Percentiles rank a stretch among this genome's conserved stretches.
phyloP scores from a whole-genome alignment of 768 basidiomycete genomes.

The Auricularia sp. region DNA sequence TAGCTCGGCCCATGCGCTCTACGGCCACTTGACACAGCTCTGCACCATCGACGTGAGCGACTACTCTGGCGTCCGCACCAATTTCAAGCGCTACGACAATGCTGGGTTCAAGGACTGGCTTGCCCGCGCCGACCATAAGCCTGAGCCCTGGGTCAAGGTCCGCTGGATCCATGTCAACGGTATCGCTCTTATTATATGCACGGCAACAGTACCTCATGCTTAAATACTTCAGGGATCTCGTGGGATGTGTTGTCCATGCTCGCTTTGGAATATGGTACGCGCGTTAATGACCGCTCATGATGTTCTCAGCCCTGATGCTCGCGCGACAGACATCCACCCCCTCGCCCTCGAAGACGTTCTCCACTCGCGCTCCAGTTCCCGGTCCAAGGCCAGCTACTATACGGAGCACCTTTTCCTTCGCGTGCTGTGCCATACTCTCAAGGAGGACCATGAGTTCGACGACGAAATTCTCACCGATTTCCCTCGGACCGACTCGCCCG shows the following conservation, averaged over 20 bases:
- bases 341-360: slow-evolving; percentile 64
- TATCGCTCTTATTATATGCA: too few species aligned
- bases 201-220: too few species aligned
- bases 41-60: slow-evolving; percentile 60
- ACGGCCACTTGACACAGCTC: slow-evolving; percentile 46
- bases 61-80: slow-evolving; percentile 49
- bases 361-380: slow-evolving; percentile 36
- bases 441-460: slow-evolving; percentile 28
- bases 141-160: slow-evolving; percentile 55
- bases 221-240: slow-evolving; percentile 18
- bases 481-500: background rate
- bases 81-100: slow-evolving; percentile 48
- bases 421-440: slow-evolving; percentile 46
- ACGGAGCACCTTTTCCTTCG: slow-evolving; percentile 59
- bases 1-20: slow-evolving; percentile 42
- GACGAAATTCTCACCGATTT: background rate
- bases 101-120: slow-evolving; percentile 49
- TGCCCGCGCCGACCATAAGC: slow-evolving; percentile 29
- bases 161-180: slow-evolving; percentile 69
- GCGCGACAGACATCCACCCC: slow-evolving; percentile 38
- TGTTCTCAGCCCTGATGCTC: too few species aligned
- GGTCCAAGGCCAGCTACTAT: slow-evolving; percentile 67
- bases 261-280: slow-evolving; percentile 51
- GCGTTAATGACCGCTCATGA: too few species aligned
- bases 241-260: slow-evolving; percentile 68